Percentiles rank a stretch among this genome's conserved stretches.
Evolutionary conservation across 2,329 filamentous ascomycete species (phyloP).

Genomic region (Aspergillus fructus): DNA sequence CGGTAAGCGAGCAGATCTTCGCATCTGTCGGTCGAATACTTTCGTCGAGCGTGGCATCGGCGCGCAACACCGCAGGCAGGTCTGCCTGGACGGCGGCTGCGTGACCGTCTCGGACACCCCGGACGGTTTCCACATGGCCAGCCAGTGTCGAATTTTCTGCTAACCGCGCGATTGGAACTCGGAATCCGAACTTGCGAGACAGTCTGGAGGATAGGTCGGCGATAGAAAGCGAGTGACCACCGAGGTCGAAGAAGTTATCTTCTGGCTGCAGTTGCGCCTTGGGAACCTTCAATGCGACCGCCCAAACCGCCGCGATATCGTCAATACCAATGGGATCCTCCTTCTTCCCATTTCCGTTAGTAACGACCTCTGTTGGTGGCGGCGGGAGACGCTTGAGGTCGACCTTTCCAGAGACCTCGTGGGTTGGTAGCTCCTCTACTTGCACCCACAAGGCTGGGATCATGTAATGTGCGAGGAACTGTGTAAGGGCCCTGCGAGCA

Average conservation of each 20-base stretch:
- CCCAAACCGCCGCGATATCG: constrained; percentile 71
- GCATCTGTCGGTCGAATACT: constrained; percentile 61
- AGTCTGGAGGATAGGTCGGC: constrained; percentile 72
- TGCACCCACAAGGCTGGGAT: constrained; percentile 76
- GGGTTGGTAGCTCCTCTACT: constrained; percentile 68
- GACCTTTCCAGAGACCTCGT: constrained; percentile 76
- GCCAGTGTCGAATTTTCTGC: constrained; percentile 70
- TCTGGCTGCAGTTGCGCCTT: constrained; percentile 62
- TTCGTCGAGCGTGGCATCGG: constrained; percentile 66
- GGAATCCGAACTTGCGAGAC: constrained; percentile 69
- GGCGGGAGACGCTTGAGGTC: constrained; percentile 70
- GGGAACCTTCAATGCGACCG: constrained; percentile 66
- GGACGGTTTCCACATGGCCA: constrained; percentile 71
- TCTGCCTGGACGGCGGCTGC: constrained; percentile 74
- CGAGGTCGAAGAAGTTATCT: constrained; percentile 78
- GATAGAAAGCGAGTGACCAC: constrained; percentile 75
- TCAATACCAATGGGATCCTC: constrained; percentile 66
- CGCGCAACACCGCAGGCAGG: constrained; percentile 65
- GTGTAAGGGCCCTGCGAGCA: constrained; percentile 63
- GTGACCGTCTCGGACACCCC: constrained; percentile 68
- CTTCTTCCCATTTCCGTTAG: constrained; percentile 45
- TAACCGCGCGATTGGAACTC: constrained; percentile 68
- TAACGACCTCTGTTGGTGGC: constrained; percentile 51
- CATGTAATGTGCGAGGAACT: constrained; percentile 78
- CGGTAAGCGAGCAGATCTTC: constrained; percentile 58